These are phyloP conservation scores for Rhizophora apiculata DNA, from an alignment of 345 rosid species.

Conservation along the genomic window DNA sequence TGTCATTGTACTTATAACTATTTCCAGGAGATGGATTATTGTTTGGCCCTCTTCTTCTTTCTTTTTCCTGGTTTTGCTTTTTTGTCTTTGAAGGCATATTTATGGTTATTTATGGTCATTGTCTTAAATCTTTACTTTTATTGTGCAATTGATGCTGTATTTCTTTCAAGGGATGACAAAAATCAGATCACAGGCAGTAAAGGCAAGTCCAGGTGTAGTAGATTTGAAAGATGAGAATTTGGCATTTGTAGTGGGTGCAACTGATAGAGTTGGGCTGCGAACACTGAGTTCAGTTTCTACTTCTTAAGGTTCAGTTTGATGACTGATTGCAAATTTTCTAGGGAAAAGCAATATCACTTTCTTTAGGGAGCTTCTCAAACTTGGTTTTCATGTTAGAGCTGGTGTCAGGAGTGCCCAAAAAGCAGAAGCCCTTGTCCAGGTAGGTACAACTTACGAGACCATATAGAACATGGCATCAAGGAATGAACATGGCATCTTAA, in stretches of 20 bases:
- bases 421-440: conserved; percentile 55
- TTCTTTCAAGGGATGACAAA: conserved; percentile 38
- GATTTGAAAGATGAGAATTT: conserved; percentile 59
- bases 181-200: conserved; percentile 43
- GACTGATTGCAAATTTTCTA: neutral
- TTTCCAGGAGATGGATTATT: neutral
- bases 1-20: neutral
- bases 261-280: conserved; percentile 92
- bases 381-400: conserved; percentile 89
- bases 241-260: conserved; percentile 94
- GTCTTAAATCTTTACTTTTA: neutral
- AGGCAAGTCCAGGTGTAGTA: conserved; percentile 30
- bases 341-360: conserved; percentile 1
- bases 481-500: neutral
- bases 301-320: neutral
- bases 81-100: neutral
- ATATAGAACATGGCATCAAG: too few relatives aligned
- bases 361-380: conserved; percentile 85
- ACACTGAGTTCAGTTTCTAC: conserved; percentile 61
- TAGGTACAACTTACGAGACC: too few relatives aligned
- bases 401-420: conserved; percentile 78
- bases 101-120: conserved; percentile 4
- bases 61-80: neutral
- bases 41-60: too few relatives aligned
- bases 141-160: conserved; percentile 10